phyloP scores from a whole-genome alignment of 441 rosid genomes.

The Pelargonium fulgidum region DNA sequence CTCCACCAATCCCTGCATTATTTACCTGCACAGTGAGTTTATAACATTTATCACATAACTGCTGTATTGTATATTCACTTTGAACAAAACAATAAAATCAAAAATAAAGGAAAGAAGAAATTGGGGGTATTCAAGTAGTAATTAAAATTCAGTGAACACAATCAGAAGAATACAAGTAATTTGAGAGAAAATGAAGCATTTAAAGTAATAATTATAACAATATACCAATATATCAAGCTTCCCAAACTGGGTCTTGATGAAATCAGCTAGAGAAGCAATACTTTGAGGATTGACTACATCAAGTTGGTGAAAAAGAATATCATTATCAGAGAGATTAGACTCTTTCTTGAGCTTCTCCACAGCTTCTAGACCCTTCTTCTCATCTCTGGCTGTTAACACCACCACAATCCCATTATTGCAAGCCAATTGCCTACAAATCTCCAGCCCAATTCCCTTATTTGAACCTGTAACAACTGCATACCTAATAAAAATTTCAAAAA shows the following conservation, averaged over 20 bases:
- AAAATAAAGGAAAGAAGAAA: no score
- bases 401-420: conserved; percentile 26
- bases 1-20: conserved; percentile 49
- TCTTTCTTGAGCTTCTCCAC: conserved; percentile 30
- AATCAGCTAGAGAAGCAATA: conserved; percentile 36
- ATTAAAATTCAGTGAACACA: no score
- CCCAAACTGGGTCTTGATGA: conserved; percentile 33
- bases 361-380: conserved; percentile 41
- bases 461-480: conserved; percentile 48
- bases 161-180: no score
- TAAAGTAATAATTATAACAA: background rate
- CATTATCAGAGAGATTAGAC: conserved; percentile 27
- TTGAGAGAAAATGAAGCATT: no score
- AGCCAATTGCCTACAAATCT: conserved; percentile 36
- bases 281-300: conserved; percentile 45
- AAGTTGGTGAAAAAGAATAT: conserved; percentile 44
- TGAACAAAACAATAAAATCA: no score
- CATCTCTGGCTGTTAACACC: conserved; percentile 38
- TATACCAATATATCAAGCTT: conserved; percentile 45
- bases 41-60: background rate
- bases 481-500: conserved; percentile 21
- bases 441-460: conserved; percentile 42
- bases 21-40: conserved; percentile 34
- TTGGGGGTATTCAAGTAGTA: no score
- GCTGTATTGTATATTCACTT: no score